A percentile compares a stretch with the other conserved stretches of the same genome.
phyloP scores from a whole-genome alignment of 768 basidiomycete species.

The Mycena rebaudengoi region DNA sequence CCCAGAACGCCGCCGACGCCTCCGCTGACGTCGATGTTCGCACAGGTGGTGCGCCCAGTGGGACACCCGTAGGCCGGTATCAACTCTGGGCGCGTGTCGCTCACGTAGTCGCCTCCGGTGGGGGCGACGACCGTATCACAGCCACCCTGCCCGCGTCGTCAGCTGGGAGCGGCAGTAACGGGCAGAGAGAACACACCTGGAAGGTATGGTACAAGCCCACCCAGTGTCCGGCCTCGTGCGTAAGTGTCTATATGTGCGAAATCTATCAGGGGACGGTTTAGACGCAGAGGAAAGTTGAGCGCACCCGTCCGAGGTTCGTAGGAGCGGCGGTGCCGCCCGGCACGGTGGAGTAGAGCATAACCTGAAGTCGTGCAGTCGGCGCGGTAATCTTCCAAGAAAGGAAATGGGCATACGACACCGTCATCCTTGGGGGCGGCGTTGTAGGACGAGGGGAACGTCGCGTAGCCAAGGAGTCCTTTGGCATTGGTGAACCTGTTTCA shows the following conservation, averaged over 20 bases:
- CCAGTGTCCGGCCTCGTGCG: slow-evolving; percentile 72
- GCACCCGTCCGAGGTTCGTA: slow-evolving; percentile 53
- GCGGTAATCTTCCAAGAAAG: neutral
- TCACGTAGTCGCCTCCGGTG: slow-evolving; percentile 34
- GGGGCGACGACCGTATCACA: slow-evolving; percentile 37
- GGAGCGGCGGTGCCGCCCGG: slow-evolving; percentile 50
- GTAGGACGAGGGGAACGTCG: slow-evolving; percentile 60
- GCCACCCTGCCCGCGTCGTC: slow-evolving; percentile 46
- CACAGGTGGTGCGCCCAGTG: slow-evolving; percentile 23
- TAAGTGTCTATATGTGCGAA: slow-evolving; percentile 52
- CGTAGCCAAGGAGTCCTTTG: slow-evolving; percentile 58
- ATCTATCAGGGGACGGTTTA: neutral
- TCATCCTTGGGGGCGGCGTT: slow-evolving; percentile 52
- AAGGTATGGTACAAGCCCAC: slow-evolving; percentile 67
- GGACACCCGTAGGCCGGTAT: slow-evolving; percentile 43
- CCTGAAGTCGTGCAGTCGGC: too few species aligned
- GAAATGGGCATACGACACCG: slow-evolving; percentile 41
- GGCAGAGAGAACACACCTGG: slow-evolving; percentile 51
- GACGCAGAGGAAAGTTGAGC: neutral
- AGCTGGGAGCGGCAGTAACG: slow-evolving; percentile 50
- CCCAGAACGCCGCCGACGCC: too few species aligned
- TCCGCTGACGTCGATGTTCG: slow-evolving; percentile 19
- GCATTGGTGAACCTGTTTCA: neutral
- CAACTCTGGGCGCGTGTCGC: slow-evolving; percentile 38
- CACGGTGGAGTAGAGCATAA: slow-evolving; percentile 47